These are phyloP conservation scores for Abrus pulchellus DNA, from an alignment of 306 rosid species.

Conservation along the genomic window DNA sequence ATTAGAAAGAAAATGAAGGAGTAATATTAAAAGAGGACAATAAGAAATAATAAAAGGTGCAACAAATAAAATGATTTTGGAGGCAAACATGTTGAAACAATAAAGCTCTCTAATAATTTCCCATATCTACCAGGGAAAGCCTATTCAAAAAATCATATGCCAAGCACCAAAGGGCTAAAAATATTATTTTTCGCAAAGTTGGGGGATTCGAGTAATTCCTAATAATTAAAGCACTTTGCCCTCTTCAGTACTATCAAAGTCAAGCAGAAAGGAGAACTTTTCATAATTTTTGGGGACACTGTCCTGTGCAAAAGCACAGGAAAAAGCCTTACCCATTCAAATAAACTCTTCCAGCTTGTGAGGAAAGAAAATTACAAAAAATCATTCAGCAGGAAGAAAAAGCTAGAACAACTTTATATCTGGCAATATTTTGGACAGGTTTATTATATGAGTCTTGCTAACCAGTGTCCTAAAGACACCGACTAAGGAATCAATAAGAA, in stretches of 20 bases:
- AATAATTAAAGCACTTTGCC: no score
- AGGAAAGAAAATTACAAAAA: neutral
- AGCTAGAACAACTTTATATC: neutral
- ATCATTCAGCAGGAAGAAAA: neutral
- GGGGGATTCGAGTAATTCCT: no score
- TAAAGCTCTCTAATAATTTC: neutral
- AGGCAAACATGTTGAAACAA: neutral
- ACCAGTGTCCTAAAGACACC: no score
- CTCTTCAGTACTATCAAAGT: no score
- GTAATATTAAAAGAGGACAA: neutral
- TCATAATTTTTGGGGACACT: neutral
- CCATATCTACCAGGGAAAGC: neutral
- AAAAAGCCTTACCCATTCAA: neutral
- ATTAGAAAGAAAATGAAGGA: neutral
- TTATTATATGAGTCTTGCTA: neutral
- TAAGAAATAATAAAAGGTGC: neutral
- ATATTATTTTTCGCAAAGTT: neutral
- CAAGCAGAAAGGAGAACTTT: neutral
- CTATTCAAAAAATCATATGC: neutral
- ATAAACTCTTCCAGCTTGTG: neutral
- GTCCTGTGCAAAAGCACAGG: neutral
- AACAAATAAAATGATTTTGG: neutral
- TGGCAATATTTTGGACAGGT: neutral
- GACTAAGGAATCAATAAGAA: no score
- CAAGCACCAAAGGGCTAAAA: neutral